These are phyloP conservation scores for Colletotrichum lupini DNA, from an alignment of 2,329 filamentous ascomycete species.

Conservation along the genomic window DNA sequence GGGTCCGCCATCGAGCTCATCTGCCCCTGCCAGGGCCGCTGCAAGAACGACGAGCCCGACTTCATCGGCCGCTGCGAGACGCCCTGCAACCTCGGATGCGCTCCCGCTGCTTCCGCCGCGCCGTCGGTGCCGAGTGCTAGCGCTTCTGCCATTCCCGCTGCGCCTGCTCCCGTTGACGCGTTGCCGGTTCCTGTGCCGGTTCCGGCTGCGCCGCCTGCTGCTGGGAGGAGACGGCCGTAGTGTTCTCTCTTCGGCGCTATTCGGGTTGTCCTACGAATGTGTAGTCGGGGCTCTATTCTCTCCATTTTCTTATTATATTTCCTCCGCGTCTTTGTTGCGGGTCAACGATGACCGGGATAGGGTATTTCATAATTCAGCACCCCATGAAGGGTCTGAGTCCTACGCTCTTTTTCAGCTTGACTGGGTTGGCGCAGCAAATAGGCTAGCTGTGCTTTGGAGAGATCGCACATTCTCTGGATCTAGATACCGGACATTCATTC, in stretches of 20 bases:
- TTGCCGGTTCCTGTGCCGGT: background rate
- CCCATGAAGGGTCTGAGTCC: constrained; percentile 25
- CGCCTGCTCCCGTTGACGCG: background rate
- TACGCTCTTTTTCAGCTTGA: constrained; percentile 19
- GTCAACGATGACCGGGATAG: background rate
- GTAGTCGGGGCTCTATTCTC: background rate
- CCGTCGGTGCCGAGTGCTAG: background rate
- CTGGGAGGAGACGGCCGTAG: background rate
- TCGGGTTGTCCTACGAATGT: too few relatives aligned
- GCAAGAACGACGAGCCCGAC: constrained; percentile 51
- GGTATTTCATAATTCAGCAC: background rate
- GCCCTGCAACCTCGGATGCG: constrained; percentile 50
- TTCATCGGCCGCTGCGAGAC: constrained; percentile 52
- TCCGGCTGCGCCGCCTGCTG: background rate
- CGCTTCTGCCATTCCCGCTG: background rate
- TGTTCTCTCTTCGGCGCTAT: too few relatives aligned
- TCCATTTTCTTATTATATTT: background rate
- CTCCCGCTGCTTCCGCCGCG: background rate
- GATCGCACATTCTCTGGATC: constrained; percentile 6
- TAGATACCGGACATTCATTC: constrained; percentile 27
- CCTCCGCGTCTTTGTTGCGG: background rate
- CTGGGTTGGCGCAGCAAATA: background rate
- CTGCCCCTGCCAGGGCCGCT: constrained; percentile 50
- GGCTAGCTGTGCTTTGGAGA: background rate
- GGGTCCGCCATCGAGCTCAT: constrained; percentile 50